These are phyloP conservation scores for Leishmania tropica DNA, from an alignment of 208 protist genomes.

Conservation along the genomic window DNA sequence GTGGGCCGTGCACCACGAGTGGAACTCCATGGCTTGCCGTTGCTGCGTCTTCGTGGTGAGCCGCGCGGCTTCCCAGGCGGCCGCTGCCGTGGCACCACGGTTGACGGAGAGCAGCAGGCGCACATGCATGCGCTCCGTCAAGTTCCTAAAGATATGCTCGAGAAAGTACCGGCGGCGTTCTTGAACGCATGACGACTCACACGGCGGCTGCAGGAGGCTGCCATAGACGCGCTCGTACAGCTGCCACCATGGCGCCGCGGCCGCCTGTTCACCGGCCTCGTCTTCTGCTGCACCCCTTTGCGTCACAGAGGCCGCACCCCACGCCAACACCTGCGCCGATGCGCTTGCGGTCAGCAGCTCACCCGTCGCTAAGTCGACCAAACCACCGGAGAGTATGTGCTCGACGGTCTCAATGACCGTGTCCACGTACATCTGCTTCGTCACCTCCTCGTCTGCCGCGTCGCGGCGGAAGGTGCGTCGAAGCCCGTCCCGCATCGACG, in stretches of 20 bases:
- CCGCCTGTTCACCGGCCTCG: neutral
- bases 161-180: constrained; percentile 2
- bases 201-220: neutral
- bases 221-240: constrained; percentile 33
- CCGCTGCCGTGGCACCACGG: constrained; percentile 36
- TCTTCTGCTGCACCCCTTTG: neutral
- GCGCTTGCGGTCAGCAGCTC: constrained; percentile 32
- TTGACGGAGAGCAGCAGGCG: constrained; percentile 87
- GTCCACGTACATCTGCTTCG: constrained; percentile 57
- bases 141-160: neutral
- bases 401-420: constrained; percentile 60
- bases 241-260: constrained; percentile 24
- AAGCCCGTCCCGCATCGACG: constrained; percentile 76
- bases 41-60: constrained; percentile 51
- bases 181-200: neutral
- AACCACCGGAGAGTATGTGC: constrained; percentile 60
- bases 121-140: constrained; percentile 53
- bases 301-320: neutral
- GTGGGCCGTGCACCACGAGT: constrained; percentile 31
- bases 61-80: constrained; percentile 40
- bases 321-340: constrained; percentile 3
- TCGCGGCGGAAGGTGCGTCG: constrained; percentile 10
- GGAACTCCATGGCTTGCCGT: constrained; percentile 49
- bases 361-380: constrained; percentile 70
- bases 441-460: constrained; percentile 16